Conservation (phyloP, 306 rosid genomes). For the Prunus mume region DNA sequence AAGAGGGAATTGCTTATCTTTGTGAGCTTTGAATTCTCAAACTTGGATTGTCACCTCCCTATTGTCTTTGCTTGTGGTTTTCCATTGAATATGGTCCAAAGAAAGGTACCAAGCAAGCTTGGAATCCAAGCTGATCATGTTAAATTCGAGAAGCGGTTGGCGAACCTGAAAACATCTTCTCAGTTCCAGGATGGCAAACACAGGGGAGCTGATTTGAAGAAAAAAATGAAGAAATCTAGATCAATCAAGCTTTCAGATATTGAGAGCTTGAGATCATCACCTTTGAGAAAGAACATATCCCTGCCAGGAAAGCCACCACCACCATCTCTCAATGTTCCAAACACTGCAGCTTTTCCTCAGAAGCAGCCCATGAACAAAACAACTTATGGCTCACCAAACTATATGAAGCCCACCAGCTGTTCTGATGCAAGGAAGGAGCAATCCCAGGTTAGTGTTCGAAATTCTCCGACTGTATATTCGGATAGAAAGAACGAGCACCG, state of each 20-base stretch:
- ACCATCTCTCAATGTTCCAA: constrained; percentile 32
- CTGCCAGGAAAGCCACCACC: constrained; percentile 48
- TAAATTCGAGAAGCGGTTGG: constrained; percentile 48
- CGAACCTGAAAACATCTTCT: constrained; percentile 47
- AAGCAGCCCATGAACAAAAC: constrained; percentile 36
- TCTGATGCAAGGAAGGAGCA: constrained; percentile 78
- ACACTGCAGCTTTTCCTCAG: constrained; percentile 31
- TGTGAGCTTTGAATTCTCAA: constrained; percentile 31
- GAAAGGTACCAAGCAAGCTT: constrained; percentile 58
- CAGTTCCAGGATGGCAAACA: constrained; percentile 61
- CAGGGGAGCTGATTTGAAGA: constrained; percentile 77
- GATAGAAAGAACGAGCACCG: constrained; percentile 33
- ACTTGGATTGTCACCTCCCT: constrained; percentile 13
- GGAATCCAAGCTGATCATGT: constrained; percentile 62
- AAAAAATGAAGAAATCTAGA: constrained; percentile 72
- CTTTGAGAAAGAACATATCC: constrained; percentile 30
- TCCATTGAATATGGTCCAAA: constrained; percentile 77
- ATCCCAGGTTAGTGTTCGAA: constrained; percentile 51
- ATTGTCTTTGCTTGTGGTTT: constrained; percentile 19
- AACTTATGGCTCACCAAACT: constrained; percentile 66
- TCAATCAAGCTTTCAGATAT: constrained; percentile 60
- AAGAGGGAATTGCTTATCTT: constrained; percentile 36
- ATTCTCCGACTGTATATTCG: constrained; percentile 27
- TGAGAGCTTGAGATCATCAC: constrained; percentile 46
- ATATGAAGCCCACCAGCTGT: constrained; percentile 96